phyloP scores from a whole-genome alignment of 208 protist species.

The Phytomonas sp. region DNA sequence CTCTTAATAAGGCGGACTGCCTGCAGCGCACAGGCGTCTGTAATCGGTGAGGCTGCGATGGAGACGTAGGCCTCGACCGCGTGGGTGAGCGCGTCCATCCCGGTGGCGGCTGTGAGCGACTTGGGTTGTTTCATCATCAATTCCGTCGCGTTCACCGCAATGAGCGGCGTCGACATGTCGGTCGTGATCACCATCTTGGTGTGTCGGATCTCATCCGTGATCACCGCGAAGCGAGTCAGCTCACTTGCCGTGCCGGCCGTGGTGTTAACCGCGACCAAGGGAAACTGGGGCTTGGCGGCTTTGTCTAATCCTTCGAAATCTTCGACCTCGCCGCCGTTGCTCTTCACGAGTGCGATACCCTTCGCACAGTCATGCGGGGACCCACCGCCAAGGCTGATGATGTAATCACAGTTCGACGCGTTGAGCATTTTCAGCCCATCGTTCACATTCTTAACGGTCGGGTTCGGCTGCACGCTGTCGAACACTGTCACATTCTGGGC shows the following conservation, averaged over 20 bases:
- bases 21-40: slow-evolving; percentile 60
- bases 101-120: slow-evolving; percentile 78
- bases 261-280: slow-evolving; percentile 74
- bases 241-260: slow-evolving; percentile 87
- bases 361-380: slow-evolving; percentile 85
- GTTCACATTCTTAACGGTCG: slow-evolving; percentile 50
- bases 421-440: slow-evolving; percentile 39
- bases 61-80: slow-evolving; percentile 81
- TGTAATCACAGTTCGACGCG: slow-evolving; percentile 40
- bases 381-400: slow-evolving; percentile 80
- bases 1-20: slow-evolving; percentile 65
- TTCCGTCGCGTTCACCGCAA: slow-evolving; percentile 72
- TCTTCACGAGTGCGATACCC: slow-evolving; percentile 68
- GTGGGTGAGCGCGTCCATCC: slow-evolving; percentile 88
- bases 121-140: slow-evolving; percentile 76
- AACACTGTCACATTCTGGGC: slow-evolving; percentile 40
- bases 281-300: slow-evolving; percentile 39
- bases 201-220: slow-evolving; percentile 67
- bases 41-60: slow-evolving; percentile 41
- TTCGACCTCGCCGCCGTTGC: slow-evolving; percentile 55
- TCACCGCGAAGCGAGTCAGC: slow-evolving; percentile 84
- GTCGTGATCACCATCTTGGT: slow-evolving; percentile 66
- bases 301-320: slow-evolving; percentile 52
- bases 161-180: slow-evolving; percentile 45
- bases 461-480: slow-evolving; percentile 57